phyloP scores from a whole-genome alignment of 345 rosid species.

The Eutrema japonicum region DNA sequence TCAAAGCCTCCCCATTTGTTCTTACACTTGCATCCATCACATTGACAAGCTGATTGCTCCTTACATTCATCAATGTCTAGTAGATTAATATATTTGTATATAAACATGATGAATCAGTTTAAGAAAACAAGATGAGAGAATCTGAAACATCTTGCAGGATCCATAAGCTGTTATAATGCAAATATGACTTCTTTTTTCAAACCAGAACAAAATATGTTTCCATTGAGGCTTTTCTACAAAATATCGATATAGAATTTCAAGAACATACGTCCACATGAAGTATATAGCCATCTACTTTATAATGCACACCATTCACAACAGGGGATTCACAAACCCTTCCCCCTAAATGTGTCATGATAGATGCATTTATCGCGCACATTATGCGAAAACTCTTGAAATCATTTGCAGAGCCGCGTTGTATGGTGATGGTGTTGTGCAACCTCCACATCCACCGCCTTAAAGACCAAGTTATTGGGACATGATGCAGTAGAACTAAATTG shows the following conservation, averaged over 20 bases:
- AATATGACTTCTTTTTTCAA: not conserved
- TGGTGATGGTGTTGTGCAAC: no score
- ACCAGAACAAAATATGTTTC: constrained; percentile 10
- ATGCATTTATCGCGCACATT: not conserved
- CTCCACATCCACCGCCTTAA: no score
- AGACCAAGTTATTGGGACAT: no score
- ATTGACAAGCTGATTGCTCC: constrained; percentile 70
- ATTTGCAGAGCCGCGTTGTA: no score
- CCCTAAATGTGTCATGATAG: constrained; percentile 89
- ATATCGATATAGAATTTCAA: constrained; percentile 13
- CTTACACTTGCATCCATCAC: constrained; percentile 88
- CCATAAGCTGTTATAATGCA: constrained; percentile 64
- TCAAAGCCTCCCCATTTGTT: constrained; percentile 85
- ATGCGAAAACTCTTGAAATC: no score
- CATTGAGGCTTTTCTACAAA: not conserved
- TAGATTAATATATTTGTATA: not conserved
- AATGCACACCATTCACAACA: constrained; percentile 80
- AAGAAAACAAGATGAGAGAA: not conserved
- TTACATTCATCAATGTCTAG: constrained; percentile 86
- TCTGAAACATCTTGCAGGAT: constrained; percentile 64
- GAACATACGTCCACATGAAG: constrained; percentile 72
- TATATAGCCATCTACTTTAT: constrained; percentile 87
- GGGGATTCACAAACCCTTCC: constrained; percentile 97
- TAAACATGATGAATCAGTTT: constrained; percentile 14
- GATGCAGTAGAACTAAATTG: no score